These are phyloP conservation scores for Plantago coronopus DNA, from an alignment of 305 asterid genomes.

Conservation along the genomic window DNA sequence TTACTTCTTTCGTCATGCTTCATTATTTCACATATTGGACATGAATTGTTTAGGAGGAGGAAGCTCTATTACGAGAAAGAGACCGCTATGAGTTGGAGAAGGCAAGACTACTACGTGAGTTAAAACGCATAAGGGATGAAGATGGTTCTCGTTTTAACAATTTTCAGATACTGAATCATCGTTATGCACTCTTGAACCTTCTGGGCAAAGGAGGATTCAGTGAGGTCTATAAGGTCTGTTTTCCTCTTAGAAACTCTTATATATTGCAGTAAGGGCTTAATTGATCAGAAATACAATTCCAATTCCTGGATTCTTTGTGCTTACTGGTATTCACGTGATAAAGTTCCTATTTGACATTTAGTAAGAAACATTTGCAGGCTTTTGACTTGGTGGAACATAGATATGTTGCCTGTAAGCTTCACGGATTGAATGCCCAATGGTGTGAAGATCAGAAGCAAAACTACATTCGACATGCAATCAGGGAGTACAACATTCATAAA, in stretches of 20 bases:
- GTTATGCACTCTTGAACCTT: conserved; percentile 95
- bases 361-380: conserved; percentile 56
- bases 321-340: not conserved
- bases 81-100: conserved; percentile 94
- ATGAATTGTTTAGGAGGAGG: conserved; percentile 72
- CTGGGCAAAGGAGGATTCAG: conserved; percentile 99
- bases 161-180: conserved; percentile 90
- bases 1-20: conserved; percentile 12
- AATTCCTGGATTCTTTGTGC: conserved; percentile 15
- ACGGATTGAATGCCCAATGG: conserved; percentile 96
- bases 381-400: conserved; percentile 95
- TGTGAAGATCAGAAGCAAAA: conserved; percentile 98
- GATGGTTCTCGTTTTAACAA: conserved; percentile 95
- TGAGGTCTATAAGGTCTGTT: conserved; percentile 89
- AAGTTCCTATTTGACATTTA: conserved; percentile 18
- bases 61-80: conserved; percentile 80
- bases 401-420: conserved; percentile 98
- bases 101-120: conserved; percentile 93
- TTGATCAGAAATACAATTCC: conserved; percentile 7
- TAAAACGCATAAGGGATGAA: conserved; percentile 98
- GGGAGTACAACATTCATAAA: conserved; percentile 98
- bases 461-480: conserved; percentile 90
- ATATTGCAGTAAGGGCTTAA: conserved; percentile 7
- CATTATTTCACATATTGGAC: conserved; percentile 25
- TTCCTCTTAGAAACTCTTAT: conserved; percentile 15